Evolutionary conservation across 2,329 filamentous ascomycete species (phyloP).

Genomic region (Aspergillus tamarii): DNA sequence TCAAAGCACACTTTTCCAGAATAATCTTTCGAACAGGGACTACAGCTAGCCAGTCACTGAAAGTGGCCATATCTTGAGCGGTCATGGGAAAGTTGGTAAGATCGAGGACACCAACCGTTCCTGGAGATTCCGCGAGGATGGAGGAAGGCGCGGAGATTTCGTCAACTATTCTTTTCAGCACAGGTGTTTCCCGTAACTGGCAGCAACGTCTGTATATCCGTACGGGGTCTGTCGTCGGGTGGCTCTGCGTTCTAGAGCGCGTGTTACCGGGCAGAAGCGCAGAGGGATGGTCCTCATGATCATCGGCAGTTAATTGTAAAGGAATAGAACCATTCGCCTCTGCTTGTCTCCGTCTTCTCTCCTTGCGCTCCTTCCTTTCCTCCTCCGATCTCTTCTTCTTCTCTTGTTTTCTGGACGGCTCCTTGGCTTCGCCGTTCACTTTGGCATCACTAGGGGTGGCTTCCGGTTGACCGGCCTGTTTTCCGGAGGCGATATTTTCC

Average conservation of each 20-base stretch:
- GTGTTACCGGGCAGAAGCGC: slow-evolving; percentile 33
- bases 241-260: slow-evolving; percentile 60
- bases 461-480: slow-evolving; percentile 13
- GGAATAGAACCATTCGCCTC: slow-evolving; percentile 87
- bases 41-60: slow-evolving; percentile 91
- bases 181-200: slow-evolving; percentile 87
- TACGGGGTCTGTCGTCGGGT: slow-evolving; percentile 86
- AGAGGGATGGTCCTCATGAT: slow-evolving; percentile 59
- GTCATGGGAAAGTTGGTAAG: slow-evolving; percentile 84
- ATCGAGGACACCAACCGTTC: slow-evolving; percentile 81
- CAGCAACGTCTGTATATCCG: slow-evolving; percentile 94
- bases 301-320: slow-evolving; percentile 76
- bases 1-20: slow-evolving; percentile 83
- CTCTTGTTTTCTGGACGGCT: slow-evolving; percentile 77
- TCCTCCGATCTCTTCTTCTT: slow-evolving; percentile 96
- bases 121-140: slow-evolving; percentile 64
- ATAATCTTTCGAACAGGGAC: slow-evolving; percentile 87
- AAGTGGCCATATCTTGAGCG: slow-evolving; percentile 78
- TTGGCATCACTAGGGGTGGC: slow-evolving; percentile 32
- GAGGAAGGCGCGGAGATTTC: slow-evolving; percentile 77
- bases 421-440: slow-evolving; percentile 34
- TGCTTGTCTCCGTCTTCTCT: slow-evolving; percentile 81
- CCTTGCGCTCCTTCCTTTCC: slow-evolving; percentile 87
- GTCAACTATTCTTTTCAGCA: slow-evolving; percentile 87
- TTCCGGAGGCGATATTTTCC: slow-evolving; percentile 21